phyloP scores from a whole-genome alignment of 768 basidiomycete species.

The Mycena albidolilacea region DNA sequence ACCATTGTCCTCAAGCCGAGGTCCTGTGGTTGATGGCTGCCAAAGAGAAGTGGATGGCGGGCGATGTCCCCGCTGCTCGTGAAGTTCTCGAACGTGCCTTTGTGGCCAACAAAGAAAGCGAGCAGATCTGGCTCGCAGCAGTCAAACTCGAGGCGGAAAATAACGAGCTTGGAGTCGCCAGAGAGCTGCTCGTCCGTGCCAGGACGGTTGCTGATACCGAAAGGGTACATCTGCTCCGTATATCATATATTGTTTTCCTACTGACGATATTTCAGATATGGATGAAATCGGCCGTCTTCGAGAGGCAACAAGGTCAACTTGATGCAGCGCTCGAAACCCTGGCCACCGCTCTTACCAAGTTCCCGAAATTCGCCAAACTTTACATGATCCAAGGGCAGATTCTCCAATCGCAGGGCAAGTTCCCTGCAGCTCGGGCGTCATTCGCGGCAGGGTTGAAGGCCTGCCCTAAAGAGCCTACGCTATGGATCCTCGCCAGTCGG shows the following conservation, averaged over 20 bases:
- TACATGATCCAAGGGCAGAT: conserved; percentile 99
- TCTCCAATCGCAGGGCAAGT: conserved; percentile 72
- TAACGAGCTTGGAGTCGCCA: conserved; percentile 88
- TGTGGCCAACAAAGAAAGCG: conserved; percentile 95
- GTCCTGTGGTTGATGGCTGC: conserved; percentile 98
- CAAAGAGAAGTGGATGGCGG: conserved; percentile 95
- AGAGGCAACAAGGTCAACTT: conserved; percentile 87
- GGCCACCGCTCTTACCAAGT: conserved; percentile 82
- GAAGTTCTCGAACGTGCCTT: conserved; percentile 92
- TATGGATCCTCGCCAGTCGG: conserved; percentile 92
- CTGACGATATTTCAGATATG: conserved; percentile 77
- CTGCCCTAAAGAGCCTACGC: conserved; percentile 85
- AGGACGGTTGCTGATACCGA: conserved; percentile 93
- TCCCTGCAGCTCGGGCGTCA: conserved; percentile 79
- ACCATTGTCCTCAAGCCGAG: conserved; percentile 95
- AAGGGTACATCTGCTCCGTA: conserved; percentile 65
- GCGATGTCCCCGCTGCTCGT: conserved; percentile 92
- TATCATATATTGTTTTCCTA: not conserved
- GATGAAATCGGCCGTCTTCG: conserved; percentile 99
- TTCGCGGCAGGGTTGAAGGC: conserved; percentile 89
- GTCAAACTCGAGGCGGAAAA: conserved; percentile 98
- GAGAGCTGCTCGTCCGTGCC: conserved; percentile 90
- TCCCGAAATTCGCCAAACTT: conserved; percentile 91
- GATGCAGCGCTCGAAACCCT: conserved; percentile 83
- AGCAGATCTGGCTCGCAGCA: conserved; percentile 97